Base-by-base conservation (phyloP, 2,329 filamentous ascomycete genomes). In the Hortaea werneckii region DNA sequence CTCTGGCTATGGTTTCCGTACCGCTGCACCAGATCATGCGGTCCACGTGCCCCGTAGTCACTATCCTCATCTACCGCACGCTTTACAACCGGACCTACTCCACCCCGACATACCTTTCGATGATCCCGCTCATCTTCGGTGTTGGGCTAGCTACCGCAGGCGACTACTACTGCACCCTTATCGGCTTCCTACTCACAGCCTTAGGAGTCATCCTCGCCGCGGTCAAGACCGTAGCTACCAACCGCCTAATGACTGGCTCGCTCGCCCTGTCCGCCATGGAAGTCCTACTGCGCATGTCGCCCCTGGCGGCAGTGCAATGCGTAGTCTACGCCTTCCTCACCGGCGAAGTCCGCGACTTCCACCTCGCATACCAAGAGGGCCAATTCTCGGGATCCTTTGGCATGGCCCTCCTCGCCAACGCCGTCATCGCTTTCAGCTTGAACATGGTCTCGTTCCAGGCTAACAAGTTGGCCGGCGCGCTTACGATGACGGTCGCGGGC, bases 11-110 rank as follows among this genome's bases (percentile, higher is more conserved):
- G 68, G 77, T 78, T 40, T 80, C 78, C 1, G 74, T 81, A 26
- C 75, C 78, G 3, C 80, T 81, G 63, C 79, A 81, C 62, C 78
- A 81, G 60, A 77, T 79, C 50, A 73, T 80, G 61, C 74, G 78
- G 51, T 78, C 78, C 51, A 75, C 77, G 20, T 75, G 72, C 50
- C 78, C 78, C 32, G 70, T 80, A 54, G 77, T 79, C 58, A 79
- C 78, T 46, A 74, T 80, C 47, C 60, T 77, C 51, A 78, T 81
- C 60, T 80, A 77, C 67, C 73, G 75, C 45, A 56, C 76, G 45
- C 71, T 71, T 58, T 79, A 76, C 59, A 61, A 66, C 50, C 72
- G 76, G 44, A 71, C 67, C 27, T 82, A 80, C 62, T 70, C 73
- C 49, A 67, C 56, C 40, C 66, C 71, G 53, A 80, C 77, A 8